phyloP scores from a whole-genome alignment of 768 basidiomycete genomes.

The Nidularia pulvinata region DNA sequence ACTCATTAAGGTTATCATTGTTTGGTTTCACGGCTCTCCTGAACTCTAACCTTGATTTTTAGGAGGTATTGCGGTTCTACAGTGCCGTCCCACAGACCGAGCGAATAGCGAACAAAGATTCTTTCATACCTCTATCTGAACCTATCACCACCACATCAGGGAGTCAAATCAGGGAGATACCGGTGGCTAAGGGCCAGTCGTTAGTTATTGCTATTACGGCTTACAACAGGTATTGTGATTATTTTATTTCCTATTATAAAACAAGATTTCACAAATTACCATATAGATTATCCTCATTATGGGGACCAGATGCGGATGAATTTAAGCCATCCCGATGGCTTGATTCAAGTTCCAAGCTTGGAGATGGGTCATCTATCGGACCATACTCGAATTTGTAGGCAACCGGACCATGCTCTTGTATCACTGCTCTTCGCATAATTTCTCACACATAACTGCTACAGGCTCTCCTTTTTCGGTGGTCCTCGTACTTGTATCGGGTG shows the following conservation, averaged over 20 bases:
- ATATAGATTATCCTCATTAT: slow-evolving; percentile 2
- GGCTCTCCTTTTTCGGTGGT: not conserved
- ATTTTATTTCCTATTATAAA: not conserved
- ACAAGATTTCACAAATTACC: not conserved
- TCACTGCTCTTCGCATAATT: not conserved
- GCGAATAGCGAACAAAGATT: not conserved
- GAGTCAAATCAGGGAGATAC: not conserved
- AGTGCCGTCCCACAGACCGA: not conserved
- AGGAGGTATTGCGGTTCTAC: not conserved
- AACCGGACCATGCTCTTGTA: too few species aligned
- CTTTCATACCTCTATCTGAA: not conserved
- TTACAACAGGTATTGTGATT: not conserved
- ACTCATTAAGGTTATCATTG: not conserved
- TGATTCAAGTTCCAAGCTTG: not conserved
- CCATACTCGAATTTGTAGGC: slow-evolving; percentile 1
- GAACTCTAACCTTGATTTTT: not conserved
- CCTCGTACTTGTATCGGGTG: not conserved
- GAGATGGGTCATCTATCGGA: not conserved
- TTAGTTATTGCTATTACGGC: not conserved
- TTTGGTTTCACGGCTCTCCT: not conserved
- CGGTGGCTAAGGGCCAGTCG: not conserved
- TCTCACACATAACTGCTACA: too few species aligned
- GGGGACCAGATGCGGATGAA: slow-evolving; percentile 4
- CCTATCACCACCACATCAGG: not conserved
- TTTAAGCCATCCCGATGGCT: slow-evolving; percentile 5